Evolutionary conservation across 345 rosid species (phyloP).

Genomic region (Erucastrum elatum): DNA sequence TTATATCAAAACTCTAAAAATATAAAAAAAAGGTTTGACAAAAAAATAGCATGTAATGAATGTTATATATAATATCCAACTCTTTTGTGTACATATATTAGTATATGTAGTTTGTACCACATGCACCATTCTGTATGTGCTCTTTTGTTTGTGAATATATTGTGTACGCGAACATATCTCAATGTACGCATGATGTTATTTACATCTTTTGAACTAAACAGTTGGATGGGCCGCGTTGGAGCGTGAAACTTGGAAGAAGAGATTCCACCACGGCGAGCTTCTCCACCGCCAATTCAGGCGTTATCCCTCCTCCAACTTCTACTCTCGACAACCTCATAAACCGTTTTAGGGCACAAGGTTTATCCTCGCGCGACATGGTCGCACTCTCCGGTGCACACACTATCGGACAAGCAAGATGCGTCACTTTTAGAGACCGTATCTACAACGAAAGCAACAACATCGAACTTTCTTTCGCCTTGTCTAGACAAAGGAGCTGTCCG

Average conservation of each 20-base stretch:
- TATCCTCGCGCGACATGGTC: constrained; percentile 75
- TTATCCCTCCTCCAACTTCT: constrained; percentile 54
- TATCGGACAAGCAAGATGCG: constrained; percentile 54
- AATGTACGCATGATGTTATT: not conserved
- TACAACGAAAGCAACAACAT: constrained; percentile 57
- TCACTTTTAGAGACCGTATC: constrained; percentile 42
- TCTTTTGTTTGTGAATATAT: not conserved
- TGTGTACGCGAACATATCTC: not conserved
- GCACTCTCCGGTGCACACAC: constrained; percentile 77
- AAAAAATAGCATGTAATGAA: not conserved
- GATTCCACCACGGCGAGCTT: constrained; percentile 64
- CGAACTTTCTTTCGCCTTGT: constrained; percentile 45
- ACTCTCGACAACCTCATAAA: constrained; percentile 55
- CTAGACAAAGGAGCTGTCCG: constrained; percentile 42
- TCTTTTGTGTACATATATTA: too few relatives aligned
- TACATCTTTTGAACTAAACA: not conserved
- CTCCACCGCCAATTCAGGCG: constrained; percentile 59
- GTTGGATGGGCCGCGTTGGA: not conserved
- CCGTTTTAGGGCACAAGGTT: constrained; percentile 55
- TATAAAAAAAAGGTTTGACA: not conserved
- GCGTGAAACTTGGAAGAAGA: constrained; percentile 38
- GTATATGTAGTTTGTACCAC: too few relatives aligned
- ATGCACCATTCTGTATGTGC: too few relatives aligned
- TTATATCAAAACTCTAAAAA: not conserved
- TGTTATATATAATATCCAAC: too few relatives aligned